Percentiles rank a stretch among this genome's conserved stretches.
phyloP scores from a whole-genome alignment of 2,329 filamentous ascomycete species.

The Diaporthe citrichinensis region DNA sequence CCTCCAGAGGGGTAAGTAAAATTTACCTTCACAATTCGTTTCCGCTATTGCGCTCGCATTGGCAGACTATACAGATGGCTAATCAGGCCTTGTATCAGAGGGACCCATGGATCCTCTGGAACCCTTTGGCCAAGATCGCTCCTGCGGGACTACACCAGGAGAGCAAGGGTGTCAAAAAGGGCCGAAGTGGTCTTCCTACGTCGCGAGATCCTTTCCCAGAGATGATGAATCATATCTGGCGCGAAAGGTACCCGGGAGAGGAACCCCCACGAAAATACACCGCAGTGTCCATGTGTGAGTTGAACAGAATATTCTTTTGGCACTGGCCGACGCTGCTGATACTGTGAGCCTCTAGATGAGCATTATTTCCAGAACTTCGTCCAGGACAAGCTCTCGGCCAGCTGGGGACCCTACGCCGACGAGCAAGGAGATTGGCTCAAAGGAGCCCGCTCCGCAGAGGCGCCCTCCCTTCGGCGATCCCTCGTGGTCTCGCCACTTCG shows the following conservation, averaged over 20 bases:
- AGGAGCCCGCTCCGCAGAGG: too few species aligned
- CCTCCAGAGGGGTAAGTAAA: conserved; percentile 11
- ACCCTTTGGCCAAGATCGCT: background rate
- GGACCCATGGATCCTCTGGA: background rate
- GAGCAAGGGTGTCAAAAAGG: conserved; percentile 54
- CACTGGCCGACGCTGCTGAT: conserved; percentile 18
- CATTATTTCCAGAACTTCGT: conserved; percentile 51
- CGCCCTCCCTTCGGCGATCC: too few species aligned
- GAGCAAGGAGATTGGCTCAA: background rate
- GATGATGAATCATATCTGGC: background rate
- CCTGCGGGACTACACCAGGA: conserved; percentile 15
- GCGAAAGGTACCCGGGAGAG: conserved; percentile 41
- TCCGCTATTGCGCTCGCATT: too few species aligned
- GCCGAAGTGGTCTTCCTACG: conserved; percentile 53
- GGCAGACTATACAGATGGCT: background rate
- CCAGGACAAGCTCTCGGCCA: conserved; percentile 46
- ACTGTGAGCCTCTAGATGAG: conserved; percentile 45
- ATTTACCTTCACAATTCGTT: rapidly evolving
- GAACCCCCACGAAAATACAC: conserved; percentile 48
- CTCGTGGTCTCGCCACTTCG: too few species aligned
- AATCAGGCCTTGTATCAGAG: background rate
- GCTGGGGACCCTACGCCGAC: conserved; percentile 22
- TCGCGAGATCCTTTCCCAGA: conserved; percentile 40
- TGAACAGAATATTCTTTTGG: background rate
- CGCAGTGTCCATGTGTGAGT: conserved; percentile 48